Percentiles rank a stretch among this genome's conserved stretches.
Evolutionary conservation across 805 yeast species (phyloP).

Genomic region (Schwanniomyces polymorphus): DNA sequence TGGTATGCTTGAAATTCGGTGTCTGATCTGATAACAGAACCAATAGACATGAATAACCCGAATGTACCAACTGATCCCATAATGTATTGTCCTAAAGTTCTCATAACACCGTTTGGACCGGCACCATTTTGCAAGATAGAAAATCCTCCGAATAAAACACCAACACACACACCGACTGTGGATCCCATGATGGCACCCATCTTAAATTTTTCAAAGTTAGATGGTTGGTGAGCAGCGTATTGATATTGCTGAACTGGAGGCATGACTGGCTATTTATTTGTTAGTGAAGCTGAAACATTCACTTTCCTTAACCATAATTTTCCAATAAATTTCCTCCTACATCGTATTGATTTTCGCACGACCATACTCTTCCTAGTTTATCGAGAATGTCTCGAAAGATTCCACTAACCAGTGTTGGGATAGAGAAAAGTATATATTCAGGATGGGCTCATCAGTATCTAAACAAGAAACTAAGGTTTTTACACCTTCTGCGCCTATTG

Average conservation of each 20-base stretch:
- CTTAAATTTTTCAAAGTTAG: conserved; percentile 93
- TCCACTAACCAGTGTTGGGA: background rate
- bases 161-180: conserved; percentile 90
- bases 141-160: conserved; percentile 91
- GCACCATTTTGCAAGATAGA: conserved; percentile 91
- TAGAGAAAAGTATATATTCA: conserved; percentile 1
- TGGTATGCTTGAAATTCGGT: conserved; percentile 32
- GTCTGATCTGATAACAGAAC: conserved; percentile 87
- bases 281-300: background rate
- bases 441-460: conserved; percentile 62
- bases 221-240: conserved; percentile 58
- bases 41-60: conserved; percentile 94
- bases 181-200: conserved; percentile 98
- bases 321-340: background rate
- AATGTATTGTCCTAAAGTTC: conserved; percentile 95
- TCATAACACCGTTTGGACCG: conserved; percentile 97
- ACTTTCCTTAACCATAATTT: background rate
- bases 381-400: background rate
- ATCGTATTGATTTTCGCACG: background rate
- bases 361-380: background rate
- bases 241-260: conserved; percentile 73
- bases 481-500: conserved; percentile 66
- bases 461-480: conserved; percentile 67
- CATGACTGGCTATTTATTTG: conserved; percentile 25
- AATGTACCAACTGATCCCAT: conserved; percentile 96